These are phyloP conservation scores for Hyphopichia wangnamkhiaoensis DNA, from an alignment of 1,139 yeast genomes.

Conservation along the genomic window DNA sequence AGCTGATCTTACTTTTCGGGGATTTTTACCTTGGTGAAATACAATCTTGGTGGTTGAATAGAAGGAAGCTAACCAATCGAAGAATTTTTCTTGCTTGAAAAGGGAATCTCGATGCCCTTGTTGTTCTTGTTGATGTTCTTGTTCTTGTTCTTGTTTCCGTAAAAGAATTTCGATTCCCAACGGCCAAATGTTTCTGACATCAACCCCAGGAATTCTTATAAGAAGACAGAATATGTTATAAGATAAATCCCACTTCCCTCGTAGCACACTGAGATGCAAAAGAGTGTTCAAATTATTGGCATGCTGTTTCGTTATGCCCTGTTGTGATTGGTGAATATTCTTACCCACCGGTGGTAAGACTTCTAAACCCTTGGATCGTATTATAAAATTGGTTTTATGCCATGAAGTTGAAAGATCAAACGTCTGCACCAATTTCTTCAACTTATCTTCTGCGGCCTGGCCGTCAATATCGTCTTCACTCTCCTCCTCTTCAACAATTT, in stretches of 20 bases:
- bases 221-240: constrained; percentile 53
- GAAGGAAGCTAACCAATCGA: constrained; percentile 36
- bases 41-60: constrained; percentile 15
- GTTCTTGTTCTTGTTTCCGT: constrained; percentile 19
- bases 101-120: constrained; percentile 1
- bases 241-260: constrained; percentile 55
- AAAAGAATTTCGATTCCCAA: constrained; percentile 47
- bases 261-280: constrained; percentile 39
- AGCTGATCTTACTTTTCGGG: too few species aligned
- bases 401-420: constrained; percentile 24
- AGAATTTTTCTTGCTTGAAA: constrained; percentile 32
- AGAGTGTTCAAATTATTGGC: constrained; percentile 31
- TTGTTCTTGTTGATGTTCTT: constrained; percentile 1
- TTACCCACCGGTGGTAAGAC: constrained; percentile 34
- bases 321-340: constrained; percentile 26
- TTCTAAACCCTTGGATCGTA: constrained; percentile 33
- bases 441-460: constrained; percentile 11
- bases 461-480: constrained; percentile 10
- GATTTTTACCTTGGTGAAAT: constrained; percentile 7
- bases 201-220: constrained; percentile 48
- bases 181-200: constrained; percentile 60
- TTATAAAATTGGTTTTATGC: constrained; percentile 23
- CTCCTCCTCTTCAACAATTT: constrained; percentile 12
- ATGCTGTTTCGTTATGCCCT: constrained; percentile 25
- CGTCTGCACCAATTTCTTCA: constrained; percentile 15